These are phyloP conservation scores for Yamadazyma sp. DNA, from an alignment of 1,139 yeast species.

Conservation along the genomic window DNA sequence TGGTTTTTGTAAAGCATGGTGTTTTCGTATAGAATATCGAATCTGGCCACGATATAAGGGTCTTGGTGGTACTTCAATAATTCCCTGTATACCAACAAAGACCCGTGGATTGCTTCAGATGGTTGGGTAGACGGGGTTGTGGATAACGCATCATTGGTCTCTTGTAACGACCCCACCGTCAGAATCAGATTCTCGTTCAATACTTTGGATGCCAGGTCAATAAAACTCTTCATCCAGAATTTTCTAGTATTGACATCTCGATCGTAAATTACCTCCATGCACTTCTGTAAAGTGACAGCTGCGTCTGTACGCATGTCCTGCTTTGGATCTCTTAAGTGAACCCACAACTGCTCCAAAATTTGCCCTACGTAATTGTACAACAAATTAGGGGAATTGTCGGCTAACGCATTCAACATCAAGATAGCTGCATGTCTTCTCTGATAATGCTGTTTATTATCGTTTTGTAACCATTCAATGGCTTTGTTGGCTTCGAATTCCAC, in stretches of 20 bases:
- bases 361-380: slow-evolving; percentile 77
- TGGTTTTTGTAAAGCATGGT: slow-evolving; percentile 76
- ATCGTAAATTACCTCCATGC: slow-evolving; percentile 74
- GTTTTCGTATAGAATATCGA: slow-evolving; percentile 76
- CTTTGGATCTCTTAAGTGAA: slow-evolving; percentile 79
- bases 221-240: slow-evolving; percentile 72
- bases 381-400: slow-evolving; percentile 84
- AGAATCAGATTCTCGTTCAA: slow-evolving; percentile 26
- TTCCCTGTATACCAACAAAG: slow-evolving; percentile 80
- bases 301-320: slow-evolving; percentile 77
- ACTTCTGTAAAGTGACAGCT: slow-evolving; percentile 75
- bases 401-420: slow-evolving; percentile 77
- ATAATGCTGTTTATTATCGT: slow-evolving; percentile 74
- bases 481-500: slow-evolving; percentile 90
- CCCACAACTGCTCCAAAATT: slow-evolving; percentile 82
- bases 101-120: slow-evolving; percentile 80
- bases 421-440: slow-evolving; percentile 89
- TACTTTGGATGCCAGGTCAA: slow-evolving; percentile 54
- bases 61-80: slow-evolving; percentile 71
- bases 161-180: slow-evolving; percentile 4
- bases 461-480: slow-evolving; percentile 87
- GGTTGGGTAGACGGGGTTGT: slow-evolving; percentile 22
- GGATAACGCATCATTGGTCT: slow-evolving; percentile 3
- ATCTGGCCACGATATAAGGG: slow-evolving; percentile 46
- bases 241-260: slow-evolving; percentile 72